Percentiles rank a stretch among this genome's conserved stretches.
Evolutionary conservation across 2,329 filamentous ascomycete species (phyloP).

Genomic region (Alternaria gaisen): DNA sequence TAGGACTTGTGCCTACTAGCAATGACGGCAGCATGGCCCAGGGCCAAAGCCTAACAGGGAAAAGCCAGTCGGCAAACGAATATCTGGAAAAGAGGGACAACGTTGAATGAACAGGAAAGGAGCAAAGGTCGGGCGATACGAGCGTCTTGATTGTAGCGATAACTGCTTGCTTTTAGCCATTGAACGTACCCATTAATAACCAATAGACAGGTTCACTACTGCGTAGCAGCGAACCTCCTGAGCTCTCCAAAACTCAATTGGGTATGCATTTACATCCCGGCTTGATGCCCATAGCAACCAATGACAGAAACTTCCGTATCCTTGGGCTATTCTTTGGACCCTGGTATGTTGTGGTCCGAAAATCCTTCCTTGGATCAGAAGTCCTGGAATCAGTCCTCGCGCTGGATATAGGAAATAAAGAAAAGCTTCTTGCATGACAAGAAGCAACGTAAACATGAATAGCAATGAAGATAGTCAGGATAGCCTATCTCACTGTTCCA

Average conservation of each 20-base stretch:
- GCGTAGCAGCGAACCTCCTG: background rate
- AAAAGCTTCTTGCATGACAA: constrained; percentile 3
- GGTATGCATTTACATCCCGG: background rate
- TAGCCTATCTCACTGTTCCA: background rate
- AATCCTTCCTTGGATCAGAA: background rate
- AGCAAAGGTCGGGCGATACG: background rate
- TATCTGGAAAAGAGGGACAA: background rate
- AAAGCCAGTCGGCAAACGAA: background rate
- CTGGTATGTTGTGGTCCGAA: background rate
- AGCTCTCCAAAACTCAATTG: background rate
- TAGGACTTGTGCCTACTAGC: background rate
- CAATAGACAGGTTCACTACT: background rate
- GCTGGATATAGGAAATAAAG: background rate
- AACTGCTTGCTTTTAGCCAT: background rate
- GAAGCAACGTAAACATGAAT: background rate
- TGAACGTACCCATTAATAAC: background rate
- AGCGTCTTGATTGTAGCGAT: background rate
- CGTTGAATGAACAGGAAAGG: background rate
- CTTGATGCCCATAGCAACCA: background rate
- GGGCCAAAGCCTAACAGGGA: background rate
- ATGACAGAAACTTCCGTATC: background rate
- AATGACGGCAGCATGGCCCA: background rate
- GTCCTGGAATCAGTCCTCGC: background rate
- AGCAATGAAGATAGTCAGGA: background rate
- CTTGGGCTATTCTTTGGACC: too few species aligned